Conservation (phyloP, 176 grass and related monocot species). For the Oryza glaberrima region DNA sequence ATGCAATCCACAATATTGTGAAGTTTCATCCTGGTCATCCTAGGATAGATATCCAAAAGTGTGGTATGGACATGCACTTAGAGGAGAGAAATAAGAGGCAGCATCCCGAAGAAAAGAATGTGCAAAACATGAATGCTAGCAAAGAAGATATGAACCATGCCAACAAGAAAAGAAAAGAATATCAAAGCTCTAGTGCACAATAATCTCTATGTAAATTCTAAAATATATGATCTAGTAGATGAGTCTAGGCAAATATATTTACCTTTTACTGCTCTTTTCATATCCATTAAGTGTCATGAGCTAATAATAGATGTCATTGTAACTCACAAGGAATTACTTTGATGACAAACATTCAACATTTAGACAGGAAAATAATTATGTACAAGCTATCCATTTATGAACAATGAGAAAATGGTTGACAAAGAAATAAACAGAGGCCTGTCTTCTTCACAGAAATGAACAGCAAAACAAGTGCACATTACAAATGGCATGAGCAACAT, state of each 20-base stretch:
- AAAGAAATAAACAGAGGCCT: constrained; percentile 13
- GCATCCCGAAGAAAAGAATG: neutral
- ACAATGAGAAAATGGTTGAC: constrained; percentile 1
- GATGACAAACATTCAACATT: neutral
- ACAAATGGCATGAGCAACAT: constrained; percentile 44
- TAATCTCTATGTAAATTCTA: neutral
- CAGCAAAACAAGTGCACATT: constrained; percentile 28
- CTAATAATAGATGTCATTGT: neutral
- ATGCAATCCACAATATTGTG: constrained; percentile 18
- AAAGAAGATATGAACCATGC: neutral
- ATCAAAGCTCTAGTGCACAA: neutral
- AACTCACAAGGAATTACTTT: neutral
- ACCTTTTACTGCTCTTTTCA: neutral
- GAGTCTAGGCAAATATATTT: neutral
- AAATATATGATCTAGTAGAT: neutral
- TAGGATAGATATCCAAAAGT: constrained; percentile 29
- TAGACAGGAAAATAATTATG: neutral
- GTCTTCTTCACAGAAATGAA: constrained; percentile 42
- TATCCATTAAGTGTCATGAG: neutral
- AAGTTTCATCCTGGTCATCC: constrained; percentile 36
- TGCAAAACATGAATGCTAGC: neutral
- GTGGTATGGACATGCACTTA: constrained; percentile 23
- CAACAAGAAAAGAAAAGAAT: constrained; percentile 32
- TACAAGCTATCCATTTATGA: neutral
- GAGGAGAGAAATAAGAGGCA: constrained; percentile 29